Conservation (phyloP, 192 early-diverging fungal species). For the Hyaloraphidium curvatum region DNA sequence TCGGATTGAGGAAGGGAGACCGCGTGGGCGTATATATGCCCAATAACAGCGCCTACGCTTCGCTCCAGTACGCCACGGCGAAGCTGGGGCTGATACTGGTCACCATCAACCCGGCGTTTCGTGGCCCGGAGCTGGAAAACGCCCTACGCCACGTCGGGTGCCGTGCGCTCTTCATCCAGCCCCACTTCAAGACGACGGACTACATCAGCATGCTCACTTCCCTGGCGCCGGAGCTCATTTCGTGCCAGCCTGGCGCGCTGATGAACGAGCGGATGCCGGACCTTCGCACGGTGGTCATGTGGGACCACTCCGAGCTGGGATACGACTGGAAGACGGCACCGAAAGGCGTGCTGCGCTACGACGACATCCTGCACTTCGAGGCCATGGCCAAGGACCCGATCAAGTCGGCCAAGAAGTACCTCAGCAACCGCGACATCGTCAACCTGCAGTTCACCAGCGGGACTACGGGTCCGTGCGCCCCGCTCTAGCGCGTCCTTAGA, state of each 20-base stretch:
- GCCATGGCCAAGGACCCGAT: too few species aligned
- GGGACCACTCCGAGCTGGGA: too few species aligned
- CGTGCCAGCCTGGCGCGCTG: too few species aligned
- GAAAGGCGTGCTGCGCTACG: too few species aligned
- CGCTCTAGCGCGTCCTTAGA: too few species aligned
- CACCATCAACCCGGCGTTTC: slow-evolving; percentile 28
- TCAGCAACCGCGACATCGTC: slow-evolving; percentile 15
- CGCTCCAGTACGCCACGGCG: slow-evolving; percentile 27
- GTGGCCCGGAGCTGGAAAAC: slow-evolving; percentile 17
- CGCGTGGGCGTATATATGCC: slow-evolving; percentile 28
- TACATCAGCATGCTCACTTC: slow-evolving; percentile 22
- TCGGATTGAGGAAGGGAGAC: slow-evolving; percentile 25
- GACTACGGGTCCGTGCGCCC: too few species aligned
- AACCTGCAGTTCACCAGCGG: slow-evolving; percentile 33
- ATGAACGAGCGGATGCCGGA: slow-evolving; percentile 11
- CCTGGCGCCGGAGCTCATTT: slow-evolving; percentile 15
- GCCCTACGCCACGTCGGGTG: slow-evolving; percentile 24
- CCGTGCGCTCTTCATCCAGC: slow-evolving; percentile 17
- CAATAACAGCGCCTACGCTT: slow-evolving; percentile 25
- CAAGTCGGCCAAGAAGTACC: too few species aligned
- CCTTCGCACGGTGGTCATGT: too few species aligned
- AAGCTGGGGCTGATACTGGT: slow-evolving; percentile 28
- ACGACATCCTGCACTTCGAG: too few species aligned
- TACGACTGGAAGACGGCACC: too few species aligned
- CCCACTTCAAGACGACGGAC: slow-evolving; percentile 17